Evolutionary conservation across 2,329 filamentous ascomycete genomes (phyloP), one percentile per base, ranked within the genome.

Genomic region (Fusarium nurragi): DNA sequence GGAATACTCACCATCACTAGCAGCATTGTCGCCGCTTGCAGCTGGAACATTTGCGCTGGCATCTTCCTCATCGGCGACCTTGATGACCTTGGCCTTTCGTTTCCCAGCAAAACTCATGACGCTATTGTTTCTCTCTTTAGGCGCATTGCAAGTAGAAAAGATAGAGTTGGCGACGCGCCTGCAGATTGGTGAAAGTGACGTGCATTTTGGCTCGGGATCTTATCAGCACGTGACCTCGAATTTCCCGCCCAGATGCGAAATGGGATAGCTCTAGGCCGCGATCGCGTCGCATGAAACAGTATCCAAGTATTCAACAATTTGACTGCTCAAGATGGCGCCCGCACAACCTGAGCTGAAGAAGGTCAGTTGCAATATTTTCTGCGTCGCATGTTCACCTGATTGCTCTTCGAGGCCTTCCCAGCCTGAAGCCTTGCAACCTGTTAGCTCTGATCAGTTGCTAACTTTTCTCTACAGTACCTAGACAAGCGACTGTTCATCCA

Each of bases 311-410:
- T 58, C 60, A 60, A 61, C 55, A 60, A 61, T 34, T 66, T 64
- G 59, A 74, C 59, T 71, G 69, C 71, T 78, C 82, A 91, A 84
- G 70, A 99, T 99, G 95, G 93, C 95, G 82, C 94, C 96, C 89
- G 94, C 95, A 78, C 95, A 98, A 82, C 95, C 95, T 74, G 96
- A 99, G 84, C 88, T 99, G 66, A 99, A 98, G 83, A 99, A 98
- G 89, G 95, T 96, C 81, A 23, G 70, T 56, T 11, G 4, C 4
- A n/a, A 13, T 22, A 4, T 23, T n/a, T 28, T 16, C 7, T 28
- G 18, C 6, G 30, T 57, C 28, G 30, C 36, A 25, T 19, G 16
- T 6, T 21, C 23, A 13, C 8, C 8, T 6, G 14, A 11, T 18
- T 11, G 12, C 13, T 10, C 3, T 8, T 13, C 1, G 6, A 3